A percentile compares a stretch with the other conserved stretches of the same genome.
phyloP scores from a whole-genome alignment of 169 alveolate species.

The Theileria annulata region DNA sequence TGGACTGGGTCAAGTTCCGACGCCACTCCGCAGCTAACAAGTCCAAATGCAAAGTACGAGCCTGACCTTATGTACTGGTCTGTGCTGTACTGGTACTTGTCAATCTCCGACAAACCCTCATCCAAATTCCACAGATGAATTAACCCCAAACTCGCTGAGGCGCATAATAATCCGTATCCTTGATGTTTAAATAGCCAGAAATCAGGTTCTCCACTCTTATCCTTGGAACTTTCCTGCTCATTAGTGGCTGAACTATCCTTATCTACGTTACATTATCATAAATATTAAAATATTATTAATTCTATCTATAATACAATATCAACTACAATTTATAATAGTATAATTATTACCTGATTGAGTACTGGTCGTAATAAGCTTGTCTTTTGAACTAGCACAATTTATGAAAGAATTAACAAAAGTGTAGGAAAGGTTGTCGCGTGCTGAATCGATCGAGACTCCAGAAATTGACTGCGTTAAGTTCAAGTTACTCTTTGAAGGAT shows the following conservation, averaged over 20 bases:
- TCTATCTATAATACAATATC: neutral
- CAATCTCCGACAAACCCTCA: slow-evolving; percentile 91
- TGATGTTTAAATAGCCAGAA: slow-evolving; percentile 93
- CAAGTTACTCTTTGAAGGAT: slow-evolving; percentile 41
- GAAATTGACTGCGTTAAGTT: slow-evolving; percentile 70
- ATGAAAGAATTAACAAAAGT: slow-evolving; percentile 98
- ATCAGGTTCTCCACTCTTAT: slow-evolving; percentile 71
- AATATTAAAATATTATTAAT: too few species aligned
- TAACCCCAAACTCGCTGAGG: slow-evolving; percentile 95
- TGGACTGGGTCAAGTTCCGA: slow-evolving; percentile 94
- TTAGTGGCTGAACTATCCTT: neutral
- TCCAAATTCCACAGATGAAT: slow-evolving; percentile 97
- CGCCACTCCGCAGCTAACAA: slow-evolving; percentile 89
- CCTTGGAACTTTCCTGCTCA: slow-evolving; percentile 47
- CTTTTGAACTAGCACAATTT: slow-evolving; percentile 88
- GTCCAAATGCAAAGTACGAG: slow-evolving; percentile 91
- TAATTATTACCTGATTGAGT: neutral
- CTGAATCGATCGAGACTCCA: slow-evolving; percentile 85
- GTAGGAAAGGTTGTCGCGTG: slow-evolving; percentile 93
- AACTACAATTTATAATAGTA: too few species aligned
- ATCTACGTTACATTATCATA: neutral
- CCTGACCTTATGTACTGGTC: slow-evolving; percentile 96
- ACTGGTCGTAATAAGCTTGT: neutral
- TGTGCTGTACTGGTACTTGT: slow-evolving; percentile 91
- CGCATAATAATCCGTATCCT: slow-evolving; percentile 92